Conservation (phyloP, 345 rosid genomes). For the Toxicodendron radicans region DNA sequence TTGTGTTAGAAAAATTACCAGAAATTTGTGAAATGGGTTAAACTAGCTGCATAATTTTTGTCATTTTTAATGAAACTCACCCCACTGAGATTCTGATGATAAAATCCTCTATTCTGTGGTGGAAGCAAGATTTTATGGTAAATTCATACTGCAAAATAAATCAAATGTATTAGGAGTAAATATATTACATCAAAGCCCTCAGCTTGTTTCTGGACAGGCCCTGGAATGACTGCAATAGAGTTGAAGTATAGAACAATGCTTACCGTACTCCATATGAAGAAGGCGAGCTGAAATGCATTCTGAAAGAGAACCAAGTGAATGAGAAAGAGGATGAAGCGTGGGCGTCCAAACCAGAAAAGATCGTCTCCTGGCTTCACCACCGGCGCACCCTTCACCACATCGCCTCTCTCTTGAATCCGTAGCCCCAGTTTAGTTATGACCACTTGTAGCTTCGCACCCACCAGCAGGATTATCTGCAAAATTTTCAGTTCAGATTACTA, state of each 20-base stretch:
- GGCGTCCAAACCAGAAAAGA: conserved; percentile 95
- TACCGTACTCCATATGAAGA: conserved; percentile 76
- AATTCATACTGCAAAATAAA: conserved; percentile 58
- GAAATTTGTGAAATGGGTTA: not conserved
- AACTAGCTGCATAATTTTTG: not conserved
- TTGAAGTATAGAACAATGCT: conserved; percentile 24
- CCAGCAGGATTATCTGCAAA: conserved; percentile 58
- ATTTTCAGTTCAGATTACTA: not conserved
- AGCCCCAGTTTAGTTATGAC: conserved; percentile 82
- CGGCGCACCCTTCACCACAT: conserved; percentile 89
- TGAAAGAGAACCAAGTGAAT: conserved; percentile 89
- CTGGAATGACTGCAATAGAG: not conserved
- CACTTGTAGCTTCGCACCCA: conserved; percentile 85
- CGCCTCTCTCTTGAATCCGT: conserved; percentile 77
- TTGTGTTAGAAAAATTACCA: not conserved
- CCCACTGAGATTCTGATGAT: conserved; percentile 76
- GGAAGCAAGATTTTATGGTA: conserved; percentile 56
- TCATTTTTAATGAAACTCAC: conserved; percentile 35
- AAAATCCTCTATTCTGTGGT: conserved; percentile 43
- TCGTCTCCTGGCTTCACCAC: conserved; percentile 87
- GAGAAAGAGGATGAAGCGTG: conserved; percentile 79
- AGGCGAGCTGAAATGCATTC: conserved; percentile 92
- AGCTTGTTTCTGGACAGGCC: not conserved
- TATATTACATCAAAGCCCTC: not conserved
- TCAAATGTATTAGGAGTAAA: not conserved